These are phyloP conservation scores for Beauveria caledonica DNA, from an alignment of 2,329 filamentous ascomycete genomes.

Conservation along the genomic window DNA sequence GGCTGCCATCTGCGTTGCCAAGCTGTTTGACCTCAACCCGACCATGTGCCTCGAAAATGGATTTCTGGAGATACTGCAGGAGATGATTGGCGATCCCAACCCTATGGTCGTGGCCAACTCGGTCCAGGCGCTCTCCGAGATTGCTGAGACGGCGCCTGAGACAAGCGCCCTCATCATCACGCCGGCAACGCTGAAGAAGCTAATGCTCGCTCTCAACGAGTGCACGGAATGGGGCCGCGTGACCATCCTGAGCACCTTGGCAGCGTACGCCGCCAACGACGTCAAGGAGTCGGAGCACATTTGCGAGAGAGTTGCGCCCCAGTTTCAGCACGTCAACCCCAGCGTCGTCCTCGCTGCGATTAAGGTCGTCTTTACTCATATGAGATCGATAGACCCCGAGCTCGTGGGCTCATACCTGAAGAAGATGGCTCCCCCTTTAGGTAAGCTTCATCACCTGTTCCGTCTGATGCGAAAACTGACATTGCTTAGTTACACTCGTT, in stretches of 20 bases:
- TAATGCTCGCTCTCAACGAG: conserved; percentile 92
- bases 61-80: conserved; percentile 87
- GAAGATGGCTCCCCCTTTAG: conserved; percentile 96
- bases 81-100: conserved; percentile 94
- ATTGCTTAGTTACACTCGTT: conserved; percentile 70
- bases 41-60: conserved; percentile 92
- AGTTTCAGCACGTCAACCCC: conserved; percentile 97
- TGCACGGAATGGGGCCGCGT: conserved; percentile 98
- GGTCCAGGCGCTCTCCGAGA: conserved; percentile 87
- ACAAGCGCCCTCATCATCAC: conserved; percentile 81
- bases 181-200: conserved; percentile 78
- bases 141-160: conserved; percentile 82
- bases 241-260: conserved; percentile 82
- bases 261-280: conserved; percentile 79
- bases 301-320: conserved; percentile 88
- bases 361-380: conserved; percentile 95
- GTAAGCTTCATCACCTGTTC: conserved; percentile 38
- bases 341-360: conserved; percentile 96
- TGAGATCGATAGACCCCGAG: conserved; percentile 74
- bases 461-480: conserved; percentile 6
- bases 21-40: conserved; percentile 92
- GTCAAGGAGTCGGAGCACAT: conserved; percentile 97
- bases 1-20: conserved; percentile 93
- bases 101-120: conserved; percentile 99
- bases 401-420: conserved; percentile 79